Conservation (phyloP, 208 protist genomes). For the Leishmania aethiopica region DNA sequence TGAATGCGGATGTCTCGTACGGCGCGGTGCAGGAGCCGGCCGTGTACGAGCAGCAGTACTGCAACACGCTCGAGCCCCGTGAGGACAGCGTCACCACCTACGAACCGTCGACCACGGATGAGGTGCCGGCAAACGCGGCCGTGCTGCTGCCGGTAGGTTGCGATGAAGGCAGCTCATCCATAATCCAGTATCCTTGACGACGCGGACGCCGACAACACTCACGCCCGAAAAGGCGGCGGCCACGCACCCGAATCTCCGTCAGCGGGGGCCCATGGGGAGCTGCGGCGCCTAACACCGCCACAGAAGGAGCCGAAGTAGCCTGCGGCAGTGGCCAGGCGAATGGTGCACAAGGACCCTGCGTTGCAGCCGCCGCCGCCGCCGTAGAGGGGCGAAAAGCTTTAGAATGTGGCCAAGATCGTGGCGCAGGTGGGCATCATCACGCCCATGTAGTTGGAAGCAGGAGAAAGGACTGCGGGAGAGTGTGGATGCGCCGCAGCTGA, state of each 20-base stretch:
- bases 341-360: background rate
- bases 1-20: background rate
- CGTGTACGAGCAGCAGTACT: constrained; percentile 2
- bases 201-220: background rate
- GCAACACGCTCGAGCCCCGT: constrained; percentile 13
- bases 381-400: background rate
- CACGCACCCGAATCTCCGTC: background rate
- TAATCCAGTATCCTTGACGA: background rate
- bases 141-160: constrained; percentile 17
- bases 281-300: background rate
- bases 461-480: background rate
- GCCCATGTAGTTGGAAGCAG: constrained; percentile 10
- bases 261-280: background rate
- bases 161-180: constrained; percentile 24
- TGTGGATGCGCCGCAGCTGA: background rate
- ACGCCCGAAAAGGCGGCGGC: background rate
- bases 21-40: background rate
- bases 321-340: background rate
- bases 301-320: no score
- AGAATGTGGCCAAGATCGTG: constrained; percentile 12
- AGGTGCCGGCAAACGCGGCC: constrained; percentile 14
- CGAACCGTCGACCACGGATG: constrained; percentile 16
- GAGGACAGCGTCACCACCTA: constrained; percentile 19
- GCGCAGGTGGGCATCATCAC: constrained; percentile 36
- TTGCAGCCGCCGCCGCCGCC: background rate